Conservation (phyloP, 306 rosid species). For the Begonia peltatifolia region DNA sequence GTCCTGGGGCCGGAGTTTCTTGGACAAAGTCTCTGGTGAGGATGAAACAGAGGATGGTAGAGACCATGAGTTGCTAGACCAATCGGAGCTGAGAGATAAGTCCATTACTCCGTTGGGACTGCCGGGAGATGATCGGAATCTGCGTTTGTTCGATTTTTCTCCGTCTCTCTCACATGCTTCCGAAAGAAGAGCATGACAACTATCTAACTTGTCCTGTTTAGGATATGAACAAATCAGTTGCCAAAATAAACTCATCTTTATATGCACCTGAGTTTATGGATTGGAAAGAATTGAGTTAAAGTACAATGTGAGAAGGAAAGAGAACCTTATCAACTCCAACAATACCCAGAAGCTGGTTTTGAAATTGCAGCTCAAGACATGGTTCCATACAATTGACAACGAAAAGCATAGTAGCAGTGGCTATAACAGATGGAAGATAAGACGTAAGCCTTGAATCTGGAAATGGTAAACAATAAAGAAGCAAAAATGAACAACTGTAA, state of each 20-base stretch:
- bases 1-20: conserved; percentile 43
- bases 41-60: conserved; percentile 44
- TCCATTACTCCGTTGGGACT: conserved; percentile 87
- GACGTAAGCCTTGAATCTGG: conserved; percentile 52
- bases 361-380: conserved; percentile 29
- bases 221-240: not conserved
- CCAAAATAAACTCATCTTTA: not conserved
- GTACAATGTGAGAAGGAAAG: not conserved
- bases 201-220: conserved; percentile 55
- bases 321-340: conserved; percentile 59
- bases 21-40: conserved; percentile 59
- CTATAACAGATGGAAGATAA: conserved; percentile 61
- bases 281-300: too few species aligned
- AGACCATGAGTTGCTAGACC: conserved; percentile 73
- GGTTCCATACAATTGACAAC: conserved; percentile 59
- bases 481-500: not conserved
- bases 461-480: not conserved
- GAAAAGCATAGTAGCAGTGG: conserved; percentile 70
- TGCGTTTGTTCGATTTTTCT: conserved; percentile 40
- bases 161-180: conserved; percentile 16
- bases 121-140: conserved; percentile 39
- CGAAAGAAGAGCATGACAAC: conserved; percentile 36
- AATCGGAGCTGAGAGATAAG: conserved; percentile 55
- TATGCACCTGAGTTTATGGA: too few species aligned
- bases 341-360: conserved; percentile 43